These are phyloP conservation scores for Solanum hybrid DNA, from an alignment of 305 asterid species.

Conservation along the genomic window DNA sequence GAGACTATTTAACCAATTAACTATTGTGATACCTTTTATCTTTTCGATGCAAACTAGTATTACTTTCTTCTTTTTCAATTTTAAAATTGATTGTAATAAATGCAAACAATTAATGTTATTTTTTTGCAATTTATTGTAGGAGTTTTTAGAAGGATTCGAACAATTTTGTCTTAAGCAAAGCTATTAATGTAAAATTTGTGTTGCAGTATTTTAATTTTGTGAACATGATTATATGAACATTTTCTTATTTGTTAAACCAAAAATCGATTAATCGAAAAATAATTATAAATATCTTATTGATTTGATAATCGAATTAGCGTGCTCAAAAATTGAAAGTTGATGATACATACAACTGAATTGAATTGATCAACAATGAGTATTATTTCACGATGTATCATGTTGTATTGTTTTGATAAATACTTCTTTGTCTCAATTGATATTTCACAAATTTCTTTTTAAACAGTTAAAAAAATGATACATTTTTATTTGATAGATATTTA, in stretches of 20 bases:
- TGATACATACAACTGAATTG: neutral
- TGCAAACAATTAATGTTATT: no score
- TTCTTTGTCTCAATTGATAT: no score
- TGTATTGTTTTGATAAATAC: neutral
- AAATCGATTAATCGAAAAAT: accelerated
- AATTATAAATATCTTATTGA: neutral
- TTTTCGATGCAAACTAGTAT: no score
- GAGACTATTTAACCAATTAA: no score
- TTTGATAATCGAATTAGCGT: neutral
- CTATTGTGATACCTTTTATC: no score
- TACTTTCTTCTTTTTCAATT: no score
- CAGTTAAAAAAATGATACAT: no score
- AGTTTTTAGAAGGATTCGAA: neutral
- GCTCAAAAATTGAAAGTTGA: neutral
- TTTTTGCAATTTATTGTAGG: neutral
- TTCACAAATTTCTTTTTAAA: no score
- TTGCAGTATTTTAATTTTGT: neutral
- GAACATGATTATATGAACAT: neutral
- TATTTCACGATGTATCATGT: neutral
- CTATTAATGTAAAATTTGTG: neutral
- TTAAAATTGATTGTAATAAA: no score
- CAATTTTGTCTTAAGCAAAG: no score
- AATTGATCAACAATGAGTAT: neutral
- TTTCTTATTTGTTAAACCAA: neutral
- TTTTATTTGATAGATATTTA: no score